Evolutionary conservation across 345 rosid species (phyloP).

Genomic region (Salix caprea): DNA sequence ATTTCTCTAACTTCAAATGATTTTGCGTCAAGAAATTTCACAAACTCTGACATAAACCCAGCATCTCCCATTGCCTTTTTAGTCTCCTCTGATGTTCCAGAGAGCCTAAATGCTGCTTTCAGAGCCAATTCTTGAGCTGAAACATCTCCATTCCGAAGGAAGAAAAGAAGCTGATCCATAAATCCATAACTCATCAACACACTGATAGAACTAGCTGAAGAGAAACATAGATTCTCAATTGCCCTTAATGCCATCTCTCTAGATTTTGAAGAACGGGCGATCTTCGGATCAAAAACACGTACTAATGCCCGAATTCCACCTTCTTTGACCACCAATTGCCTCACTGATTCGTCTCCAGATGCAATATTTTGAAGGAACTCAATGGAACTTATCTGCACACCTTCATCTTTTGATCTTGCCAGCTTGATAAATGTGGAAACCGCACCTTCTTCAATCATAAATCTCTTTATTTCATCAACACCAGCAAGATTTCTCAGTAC

Average conservation of each 20-base stretch:
- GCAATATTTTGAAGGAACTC: slow-evolving; percentile 62
- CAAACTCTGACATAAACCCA: slow-evolving; percentile 77
- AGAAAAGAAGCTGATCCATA: slow-evolving; percentile 47
- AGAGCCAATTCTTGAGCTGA: slow-evolving; percentile 72
- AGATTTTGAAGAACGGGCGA: slow-evolving; percentile 46
- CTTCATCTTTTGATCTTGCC: slow-evolving; percentile 57
- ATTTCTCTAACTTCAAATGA: slow-evolving; percentile 66
- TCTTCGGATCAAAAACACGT: slow-evolving; percentile 51
- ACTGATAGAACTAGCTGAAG: slow-evolving; percentile 37
- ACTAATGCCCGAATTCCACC: slow-evolving; percentile 66
- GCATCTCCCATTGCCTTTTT: slow-evolving; percentile 67
- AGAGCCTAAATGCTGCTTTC: slow-evolving; percentile 60
- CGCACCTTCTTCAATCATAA: slow-evolving; percentile 73
- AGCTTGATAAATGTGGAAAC: slow-evolving; percentile 60
- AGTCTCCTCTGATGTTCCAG: slow-evolving; percentile 57
- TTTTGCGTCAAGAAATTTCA: slow-evolving; percentile 70
- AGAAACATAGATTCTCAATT: slow-evolving; percentile 68
- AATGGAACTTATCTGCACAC: slow-evolving; percentile 64
- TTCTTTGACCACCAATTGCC: slow-evolving; percentile 47
- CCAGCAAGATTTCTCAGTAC: slow-evolving; percentile 71
- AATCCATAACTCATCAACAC: slow-evolving; percentile 51
- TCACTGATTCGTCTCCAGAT: slow-evolving; percentile 53
- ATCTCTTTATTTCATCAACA: slow-evolving; percentile 84
- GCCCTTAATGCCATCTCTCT: slow-evolving; percentile 62
- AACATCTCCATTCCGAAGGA: slow-evolving; percentile 59